A percentile compares a stretch with the other conserved stretches of the same genome.
phyloP scores from a whole-genome alignment of 148 eudicot genomes.

The Linanthus parryae region DNA sequence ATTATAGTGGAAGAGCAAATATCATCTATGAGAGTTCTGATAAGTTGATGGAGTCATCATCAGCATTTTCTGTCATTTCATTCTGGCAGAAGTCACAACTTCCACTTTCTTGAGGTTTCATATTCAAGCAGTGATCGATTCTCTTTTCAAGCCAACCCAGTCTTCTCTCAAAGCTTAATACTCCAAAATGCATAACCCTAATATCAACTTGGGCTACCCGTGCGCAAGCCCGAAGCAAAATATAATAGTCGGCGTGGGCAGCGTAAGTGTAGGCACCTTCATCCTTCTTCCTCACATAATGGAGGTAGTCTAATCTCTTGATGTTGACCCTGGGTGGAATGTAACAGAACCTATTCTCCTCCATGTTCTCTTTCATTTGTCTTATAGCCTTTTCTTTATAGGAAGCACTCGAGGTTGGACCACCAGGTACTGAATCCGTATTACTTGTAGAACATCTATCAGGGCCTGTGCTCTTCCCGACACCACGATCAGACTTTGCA shows the following conservation, averaged over 20 bases:
- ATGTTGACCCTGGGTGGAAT: constrained; percentile 66
- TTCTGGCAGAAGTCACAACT: constrained; percentile 23
- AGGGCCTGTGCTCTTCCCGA: constrained; percentile 13
- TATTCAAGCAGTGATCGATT: constrained; percentile 35
- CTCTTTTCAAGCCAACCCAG: constrained; percentile 66
- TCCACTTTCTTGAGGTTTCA: constrained; percentile 8
- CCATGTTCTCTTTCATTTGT: constrained; percentile 60
- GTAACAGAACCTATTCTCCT: constrained; percentile 61
- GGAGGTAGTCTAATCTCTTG: constrained; percentile 48
- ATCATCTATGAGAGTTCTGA: too few species aligned
- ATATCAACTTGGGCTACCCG: constrained; percentile 58
- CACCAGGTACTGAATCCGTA: constrained; percentile 2
- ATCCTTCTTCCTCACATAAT: constrained; percentile 49
- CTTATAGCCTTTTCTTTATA: constrained; percentile 31
- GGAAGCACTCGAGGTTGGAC: constrained; percentile 8
- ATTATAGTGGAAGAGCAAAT: too few species aligned
- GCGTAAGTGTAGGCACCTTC: constrained; percentile 46
- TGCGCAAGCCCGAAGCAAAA: constrained; percentile 75
- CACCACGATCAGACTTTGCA: constrained; percentile 3
- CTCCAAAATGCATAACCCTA: constrained; percentile 65
- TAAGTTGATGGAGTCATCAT: constrained; percentile 9
- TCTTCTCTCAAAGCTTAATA: constrained; percentile 60
- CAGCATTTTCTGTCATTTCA: constrained; percentile 11
- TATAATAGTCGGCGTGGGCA: constrained; percentile 82
- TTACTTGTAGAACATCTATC: constrained; percentile 10